Evolutionary conservation across 805 yeast species (phyloP), one percentile per base, ranked within the genome.

Genomic region (Metschnikowia dekortorum): DNA sequence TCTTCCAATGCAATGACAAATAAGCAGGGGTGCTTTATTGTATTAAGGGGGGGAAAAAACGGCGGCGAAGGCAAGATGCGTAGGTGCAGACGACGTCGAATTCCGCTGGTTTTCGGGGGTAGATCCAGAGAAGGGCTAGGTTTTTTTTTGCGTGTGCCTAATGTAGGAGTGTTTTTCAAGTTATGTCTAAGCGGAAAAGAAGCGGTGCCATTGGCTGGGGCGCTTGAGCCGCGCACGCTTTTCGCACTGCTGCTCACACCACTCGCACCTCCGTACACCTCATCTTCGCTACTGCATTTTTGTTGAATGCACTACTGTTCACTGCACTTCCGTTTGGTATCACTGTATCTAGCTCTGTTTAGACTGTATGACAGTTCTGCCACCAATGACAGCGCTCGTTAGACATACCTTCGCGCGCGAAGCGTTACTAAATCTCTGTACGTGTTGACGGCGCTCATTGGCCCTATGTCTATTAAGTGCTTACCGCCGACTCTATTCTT

Each of bases 131-230:
- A 46, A 41, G 32, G 43, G 52, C 39, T 39, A 38, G 44, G 38
- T 51, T 46, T 48, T 41, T 51, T 48, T 42, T 38, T 18, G 13
- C 40, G 49, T 33, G 42, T 38, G 39, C 38, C 42, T 36, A 35
- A 33, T 31, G 36, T 31, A 37, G 39, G 47, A 18, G 40, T 46
- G 44, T 46, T 36, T 50, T 46, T 36, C 40, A 42, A 42, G 43
- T 26, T 40, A 46, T 45, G 52, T 51, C 50, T 55, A 55, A 54
- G 49, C 39, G 48, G 58, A 57, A 57, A 57, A 48, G 56, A 47
- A 52, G 42, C 49, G 51, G 59, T 46, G 61, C 58, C 52, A 57
- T 57, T 57, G 61, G 61, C 61, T 57, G 57, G 52, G 37, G 46
- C 35, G 9, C 13, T 14, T 36, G 49, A 55, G 59, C 41, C 8